Conservation (phyloP, 2,329 filamentous ascomycete genomes). For the Cercospora brassicicola region DNA sequence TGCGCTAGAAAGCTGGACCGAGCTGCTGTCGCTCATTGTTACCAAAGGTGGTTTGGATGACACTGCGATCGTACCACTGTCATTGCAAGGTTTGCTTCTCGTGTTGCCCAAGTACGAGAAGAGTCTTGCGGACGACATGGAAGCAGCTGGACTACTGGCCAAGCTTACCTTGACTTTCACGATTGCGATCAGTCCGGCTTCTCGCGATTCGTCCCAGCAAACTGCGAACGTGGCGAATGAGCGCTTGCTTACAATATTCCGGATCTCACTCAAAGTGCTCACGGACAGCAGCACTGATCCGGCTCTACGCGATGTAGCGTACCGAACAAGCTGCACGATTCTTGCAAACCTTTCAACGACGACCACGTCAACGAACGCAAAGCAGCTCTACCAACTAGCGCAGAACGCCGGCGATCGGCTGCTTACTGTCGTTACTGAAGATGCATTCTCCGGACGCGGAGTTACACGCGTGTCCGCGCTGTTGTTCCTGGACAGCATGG, state of each 20-base stretch:
- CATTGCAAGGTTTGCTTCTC: conserved; percentile 82
- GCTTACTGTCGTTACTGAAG: conserved; percentile 85
- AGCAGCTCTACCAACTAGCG: conserved; percentile 61
- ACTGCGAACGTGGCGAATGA: conserved; percentile 65
- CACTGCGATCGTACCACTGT: conserved; percentile 77
- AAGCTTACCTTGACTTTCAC: conserved; percentile 72
- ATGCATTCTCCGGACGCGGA: conserved; percentile 81
- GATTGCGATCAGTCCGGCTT: conserved; percentile 64
- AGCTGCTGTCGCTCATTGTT: conserved; percentile 78
- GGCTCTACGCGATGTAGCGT: conserved; percentile 78
- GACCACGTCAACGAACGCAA: conserved; percentile 24
- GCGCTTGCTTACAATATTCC: conserved; percentile 86
- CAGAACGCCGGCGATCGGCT: conserved; percentile 79
- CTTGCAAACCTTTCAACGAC: conserved; percentile 23
- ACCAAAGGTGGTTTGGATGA: conserved; percentile 76
- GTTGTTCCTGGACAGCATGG: conserved; percentile 75
- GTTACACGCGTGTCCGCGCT: conserved; percentile 82
- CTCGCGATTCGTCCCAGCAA: conserved; percentile 46
- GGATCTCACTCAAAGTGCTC: conserved; percentile 77
- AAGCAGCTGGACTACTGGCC: conserved; percentile 73
- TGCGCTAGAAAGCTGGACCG: conserved; percentile 79
- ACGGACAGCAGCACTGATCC: conserved; percentile 69
- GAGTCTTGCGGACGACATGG: conserved; percentile 66
- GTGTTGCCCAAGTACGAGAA: conserved; percentile 84
- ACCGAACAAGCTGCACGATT: conserved; percentile 74